Conservation (phyloP, 73 alveolate species). For the Paramecium octaurelia region DNA sequence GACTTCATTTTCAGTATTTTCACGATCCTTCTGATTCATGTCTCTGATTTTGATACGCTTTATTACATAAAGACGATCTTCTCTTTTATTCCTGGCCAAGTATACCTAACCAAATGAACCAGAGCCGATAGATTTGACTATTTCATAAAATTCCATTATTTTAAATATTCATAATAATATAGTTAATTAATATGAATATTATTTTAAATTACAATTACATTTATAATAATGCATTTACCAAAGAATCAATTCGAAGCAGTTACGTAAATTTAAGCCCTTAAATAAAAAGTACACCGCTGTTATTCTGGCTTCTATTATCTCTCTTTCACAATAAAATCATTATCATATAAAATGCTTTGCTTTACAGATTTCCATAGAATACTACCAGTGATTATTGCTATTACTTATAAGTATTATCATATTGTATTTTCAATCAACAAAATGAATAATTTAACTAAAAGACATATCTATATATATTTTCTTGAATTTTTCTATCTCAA, state of each 20-base stretch:
- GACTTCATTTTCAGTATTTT: conserved; percentile 96
- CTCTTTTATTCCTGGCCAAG: conserved; percentile 91
- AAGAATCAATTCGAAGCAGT: background rate
- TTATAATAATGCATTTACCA: background rate
- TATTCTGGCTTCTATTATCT: no score
- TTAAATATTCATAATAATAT: background rate
- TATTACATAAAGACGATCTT: conserved; percentile 91
- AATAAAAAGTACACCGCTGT: no score
- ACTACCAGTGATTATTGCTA: no score
- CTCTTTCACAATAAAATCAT: no score
- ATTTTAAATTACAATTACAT: background rate
- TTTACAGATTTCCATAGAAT: no score
- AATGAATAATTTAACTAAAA: no score
- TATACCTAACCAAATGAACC: conserved; percentile 97
- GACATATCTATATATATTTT: no score
- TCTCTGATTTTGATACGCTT: conserved; percentile 94
- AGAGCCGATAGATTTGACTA: conserved; percentile 91
- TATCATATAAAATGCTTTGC: no score
- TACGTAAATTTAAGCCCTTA: background rate
- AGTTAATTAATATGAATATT: background rate
- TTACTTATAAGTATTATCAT: no score
- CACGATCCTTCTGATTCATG: conserved; percentile 92
- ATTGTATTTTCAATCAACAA: no score
- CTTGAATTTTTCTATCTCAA: no score
- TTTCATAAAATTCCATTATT: conserved; percentile 95